Conservation (phyloP, 2,329 filamentous ascomycete genomes). For the Pyrenophora seminiperda region DNA sequence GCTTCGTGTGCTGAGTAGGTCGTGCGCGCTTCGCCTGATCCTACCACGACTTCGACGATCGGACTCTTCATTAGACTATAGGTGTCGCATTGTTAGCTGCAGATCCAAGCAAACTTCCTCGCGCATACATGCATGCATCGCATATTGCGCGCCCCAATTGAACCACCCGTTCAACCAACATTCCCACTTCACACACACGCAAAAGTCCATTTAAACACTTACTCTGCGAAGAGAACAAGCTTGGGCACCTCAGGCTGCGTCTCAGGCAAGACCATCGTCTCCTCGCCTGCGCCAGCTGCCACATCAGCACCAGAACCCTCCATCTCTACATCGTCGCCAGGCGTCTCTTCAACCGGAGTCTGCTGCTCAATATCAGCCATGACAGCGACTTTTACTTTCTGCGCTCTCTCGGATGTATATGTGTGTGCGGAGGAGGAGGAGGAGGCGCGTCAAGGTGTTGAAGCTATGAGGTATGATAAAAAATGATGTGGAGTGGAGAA, state of each 20-base stretch:
- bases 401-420: too few relatives aligned
- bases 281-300: conserved; percentile 30
- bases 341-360: conserved; percentile 37
- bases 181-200: neutral
- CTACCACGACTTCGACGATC: conserved; percentile 54
- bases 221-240: conserved; percentile 55
- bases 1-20: conserved; percentile 79
- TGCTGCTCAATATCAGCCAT: conserved; percentile 42
- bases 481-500: too few relatives aligned
- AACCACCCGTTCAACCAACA: neutral
- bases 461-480: neutral
- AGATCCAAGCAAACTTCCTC: conserved; percentile 11
- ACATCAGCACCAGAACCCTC: conserved; percentile 31
- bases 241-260: conserved; percentile 51
- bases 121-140: neutral
- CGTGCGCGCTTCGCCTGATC: conserved; percentile 61
- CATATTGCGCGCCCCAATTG: neutral
- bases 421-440: conserved; percentile 3
- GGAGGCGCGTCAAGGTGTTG: too few relatives aligned
- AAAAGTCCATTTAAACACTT: conserved; percentile 19
- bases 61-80: conserved; percentile 57
- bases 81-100: conserved; percentile 12
- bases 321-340: conserved; percentile 58
- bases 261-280: conserved; percentile 46
- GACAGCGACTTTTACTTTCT: conserved; percentile 3